Percentiles rank a stretch among this genome's conserved stretches.
These are phyloP conservation scores for Pichia sp. DNA, from an alignment of 1,139 yeast genomes.

Conservation along the genomic window DNA sequence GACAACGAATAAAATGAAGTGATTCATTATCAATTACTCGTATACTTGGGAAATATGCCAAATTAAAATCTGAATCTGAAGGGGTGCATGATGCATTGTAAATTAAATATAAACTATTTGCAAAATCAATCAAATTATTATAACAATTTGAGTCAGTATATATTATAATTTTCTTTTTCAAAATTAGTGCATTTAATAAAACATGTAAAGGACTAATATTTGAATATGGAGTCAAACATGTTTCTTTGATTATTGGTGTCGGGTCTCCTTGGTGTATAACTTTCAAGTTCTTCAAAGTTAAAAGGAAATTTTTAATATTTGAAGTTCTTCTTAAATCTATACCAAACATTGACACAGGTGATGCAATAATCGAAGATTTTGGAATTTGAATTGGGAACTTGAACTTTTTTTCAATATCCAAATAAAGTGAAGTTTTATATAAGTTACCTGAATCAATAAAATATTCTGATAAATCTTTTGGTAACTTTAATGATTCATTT, in stretches of 20 bases:
- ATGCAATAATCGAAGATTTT: slow-evolving; percentile 21
- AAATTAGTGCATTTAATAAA: slow-evolving; percentile 43
- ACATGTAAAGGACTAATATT: slow-evolving; percentile 25
- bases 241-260: slow-evolving; percentile 1
- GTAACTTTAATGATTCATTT: slow-evolving; percentile 14
- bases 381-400: slow-evolving; percentile 29
- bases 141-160: slow-evolving; percentile 46
- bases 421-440: slow-evolving; percentile 17
- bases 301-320: slow-evolving; percentile 13
- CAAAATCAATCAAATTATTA: slow-evolving; percentile 43
- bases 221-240: slow-evolving; percentile 19
- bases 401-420: slow-evolving; percentile 12
- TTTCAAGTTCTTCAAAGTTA: not conserved
- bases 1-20: slow-evolving; percentile 29
- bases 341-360: slow-evolving; percentile 26
- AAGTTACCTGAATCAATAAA: slow-evolving; percentile 18
- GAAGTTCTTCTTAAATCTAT: slow-evolving; percentile 24
- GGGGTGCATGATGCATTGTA: slow-evolving; percentile 32
- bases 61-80: slow-evolving; percentile 37
- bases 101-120: slow-evolving; percentile 38
- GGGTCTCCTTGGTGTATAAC: not conserved
- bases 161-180: slow-evolving; percentile 43
- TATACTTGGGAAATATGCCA: slow-evolving; percentile 43
- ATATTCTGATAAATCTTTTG: slow-evolving; percentile 4
- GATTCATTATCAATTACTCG: slow-evolving; percentile 25